Conservation (phyloP, 768 basidiomycete genomes). For the Postia placenta region DNA sequence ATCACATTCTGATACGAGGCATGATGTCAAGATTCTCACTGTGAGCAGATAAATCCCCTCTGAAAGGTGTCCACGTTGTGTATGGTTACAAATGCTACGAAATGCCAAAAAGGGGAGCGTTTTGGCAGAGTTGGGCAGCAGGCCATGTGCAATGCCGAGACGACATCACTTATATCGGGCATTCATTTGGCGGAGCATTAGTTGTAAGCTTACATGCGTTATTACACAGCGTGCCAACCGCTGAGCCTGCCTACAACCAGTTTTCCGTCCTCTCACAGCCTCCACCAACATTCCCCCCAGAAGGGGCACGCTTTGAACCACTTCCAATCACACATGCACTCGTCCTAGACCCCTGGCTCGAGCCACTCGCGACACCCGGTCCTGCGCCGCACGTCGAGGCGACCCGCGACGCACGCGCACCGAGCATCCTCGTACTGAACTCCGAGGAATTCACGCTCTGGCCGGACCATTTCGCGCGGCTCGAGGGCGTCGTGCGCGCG, state of each 20-base stretch:
- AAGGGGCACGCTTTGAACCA: constrained; percentile 1
- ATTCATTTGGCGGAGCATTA: constrained; percentile 54
- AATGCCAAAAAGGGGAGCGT: constrained; percentile 4
- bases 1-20: too few species aligned
- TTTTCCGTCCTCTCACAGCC: constrained; percentile 49
- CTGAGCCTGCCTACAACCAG: constrained; percentile 25
- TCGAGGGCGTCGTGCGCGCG: constrained; percentile 43
- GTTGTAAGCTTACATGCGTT: constrained; percentile 31
- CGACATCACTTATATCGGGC: constrained; percentile 39
- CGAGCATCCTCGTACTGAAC: constrained; percentile 56
- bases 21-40: constrained; percentile 13
- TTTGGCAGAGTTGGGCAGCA: constrained; percentile 39
- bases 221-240: not conserved
- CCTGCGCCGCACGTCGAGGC: constrained; percentile 23
- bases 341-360: constrained; percentile 81
- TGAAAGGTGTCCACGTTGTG: not conserved
- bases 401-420: constrained; percentile 10
- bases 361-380: constrained; percentile 61
- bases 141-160: constrained; percentile 25
- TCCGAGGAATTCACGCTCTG: constrained; percentile 77
- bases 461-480: constrained; percentile 62
- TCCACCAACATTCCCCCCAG: constrained; percentile 27
- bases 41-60: constrained; percentile 19
- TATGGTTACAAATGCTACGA: not conserved
- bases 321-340: constrained; percentile 56